Evolutionary conservation across 2,329 filamentous ascomycete genomes (phyloP).

Genomic region (Fusarium veterinarium): DNA sequence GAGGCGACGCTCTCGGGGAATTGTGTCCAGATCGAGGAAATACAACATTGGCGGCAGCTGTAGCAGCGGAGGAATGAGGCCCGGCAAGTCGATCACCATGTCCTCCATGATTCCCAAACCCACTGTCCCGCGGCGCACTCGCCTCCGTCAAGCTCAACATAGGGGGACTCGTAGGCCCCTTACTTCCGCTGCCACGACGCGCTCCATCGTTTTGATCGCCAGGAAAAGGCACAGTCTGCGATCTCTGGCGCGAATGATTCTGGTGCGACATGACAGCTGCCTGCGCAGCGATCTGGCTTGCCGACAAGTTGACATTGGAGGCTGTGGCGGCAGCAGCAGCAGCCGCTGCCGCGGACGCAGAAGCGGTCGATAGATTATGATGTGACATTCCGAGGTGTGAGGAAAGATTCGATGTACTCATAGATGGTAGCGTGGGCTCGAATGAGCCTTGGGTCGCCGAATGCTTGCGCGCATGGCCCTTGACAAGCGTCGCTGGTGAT

Average conservation of each 20-base stretch:
- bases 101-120: conserved; percentile 59
- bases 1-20: conserved; percentile 58
- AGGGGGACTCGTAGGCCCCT: conserved; percentile 69
- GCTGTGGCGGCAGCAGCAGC: conserved; percentile 54
- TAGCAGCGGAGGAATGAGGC: conserved; percentile 72
- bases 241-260: conserved; percentile 71
- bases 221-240: conserved; percentile 76
- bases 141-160: conserved; percentile 73
- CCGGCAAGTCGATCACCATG: conserved; percentile 66
- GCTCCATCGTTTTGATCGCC: conserved; percentile 57
- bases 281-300: conserved; percentile 85
- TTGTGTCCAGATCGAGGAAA: conserved; percentile 73
- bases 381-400: conserved; percentile 61
- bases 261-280: conserved; percentile 77
- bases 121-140: conserved; percentile 68
- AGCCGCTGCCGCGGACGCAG: conserved; percentile 35
- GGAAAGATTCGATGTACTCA: conserved; percentile 65
- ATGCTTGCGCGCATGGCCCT: conserved; percentile 69
- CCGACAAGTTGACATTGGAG: conserved; percentile 58
- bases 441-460: conserved; percentile 82
- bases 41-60: conserved; percentile 77
- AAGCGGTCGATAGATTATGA: conserved; percentile 27
- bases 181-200: conserved; percentile 59
- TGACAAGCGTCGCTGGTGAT: conserved; percentile 48
- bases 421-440: conserved; percentile 76